phyloP scores from a whole-genome alignment of 2,329 filamentous ascomycete species.

The Plectosphaerella sp. region DNA sequence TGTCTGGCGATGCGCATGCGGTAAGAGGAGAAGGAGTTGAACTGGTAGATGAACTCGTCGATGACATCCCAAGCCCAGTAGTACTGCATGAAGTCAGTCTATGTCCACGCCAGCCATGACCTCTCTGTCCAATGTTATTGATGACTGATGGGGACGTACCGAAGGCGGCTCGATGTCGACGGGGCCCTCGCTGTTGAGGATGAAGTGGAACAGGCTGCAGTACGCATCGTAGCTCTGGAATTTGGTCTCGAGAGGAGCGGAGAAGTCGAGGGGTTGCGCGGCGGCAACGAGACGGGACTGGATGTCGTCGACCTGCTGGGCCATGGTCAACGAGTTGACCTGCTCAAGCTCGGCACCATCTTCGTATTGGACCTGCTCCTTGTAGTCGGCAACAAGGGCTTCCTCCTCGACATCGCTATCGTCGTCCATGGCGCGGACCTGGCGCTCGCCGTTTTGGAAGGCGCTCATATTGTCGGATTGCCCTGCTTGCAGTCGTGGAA shows the following conservation, averaged over 20 bases:
- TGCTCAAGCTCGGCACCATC: constrained; percentile 74
- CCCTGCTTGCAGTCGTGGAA: neutral
- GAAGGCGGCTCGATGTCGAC: constrained; percentile 96
- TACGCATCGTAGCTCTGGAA: constrained; percentile 99
- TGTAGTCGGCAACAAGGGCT: constrained; percentile 91
- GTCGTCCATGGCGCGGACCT: constrained; percentile 61
- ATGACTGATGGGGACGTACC: constrained; percentile 52
- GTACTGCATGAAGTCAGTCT: constrained; percentile 54
- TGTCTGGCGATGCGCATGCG: constrained; percentile 83
- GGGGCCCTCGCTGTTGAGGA: constrained; percentile 97
- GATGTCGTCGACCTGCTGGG: constrained; percentile 81
- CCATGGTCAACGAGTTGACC: constrained; percentile 63
- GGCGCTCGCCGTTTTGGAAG: constrained; percentile 57
- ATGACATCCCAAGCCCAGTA: constrained; percentile 99
- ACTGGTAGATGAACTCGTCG: constrained; percentile 99
- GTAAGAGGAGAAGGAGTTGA: constrained; percentile 99
- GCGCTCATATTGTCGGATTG: constrained; percentile 44
- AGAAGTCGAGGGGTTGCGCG: constrained; percentile 92
- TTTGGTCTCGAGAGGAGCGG: constrained; percentile 92
- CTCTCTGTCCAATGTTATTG: neutral
- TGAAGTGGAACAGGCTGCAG: constrained; percentile 98
- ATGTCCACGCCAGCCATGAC: constrained; percentile 1
- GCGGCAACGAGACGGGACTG: constrained; percentile 88
- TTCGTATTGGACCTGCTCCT: constrained; percentile 92
- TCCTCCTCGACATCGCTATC: constrained; percentile 97